Percentiles rank a stretch among this genome's conserved stretches.
phyloP scores from a whole-genome alignment of 805 yeast species.

The Zygosaccharomyces siamensis region DNA sequence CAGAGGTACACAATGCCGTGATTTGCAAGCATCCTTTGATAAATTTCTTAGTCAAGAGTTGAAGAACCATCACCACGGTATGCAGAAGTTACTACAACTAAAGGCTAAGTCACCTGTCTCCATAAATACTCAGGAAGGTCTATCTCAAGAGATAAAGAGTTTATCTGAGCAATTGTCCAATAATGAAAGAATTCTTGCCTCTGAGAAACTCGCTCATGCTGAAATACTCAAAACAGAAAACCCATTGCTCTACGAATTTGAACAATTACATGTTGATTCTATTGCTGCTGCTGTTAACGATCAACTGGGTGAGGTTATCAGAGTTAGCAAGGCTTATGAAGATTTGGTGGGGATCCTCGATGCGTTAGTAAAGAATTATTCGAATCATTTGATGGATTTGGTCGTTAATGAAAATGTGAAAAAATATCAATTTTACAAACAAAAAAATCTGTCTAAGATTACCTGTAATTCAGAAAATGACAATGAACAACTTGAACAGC shows the following conservation, averaged over 20 bases:
- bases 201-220: constrained; percentile 16
- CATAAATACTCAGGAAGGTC: constrained; percentile 2
- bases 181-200: constrained; percentile 23
- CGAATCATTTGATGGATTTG: constrained; percentile 79
- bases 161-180: constrained; percentile 12
- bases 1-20: constrained; percentile 21
- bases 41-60: constrained; percentile 43
- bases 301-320: constrained; percentile 18
- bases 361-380: constrained; percentile 53
- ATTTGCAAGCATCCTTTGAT: constrained; percentile 27
- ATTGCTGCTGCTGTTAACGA: constrained; percentile 13
- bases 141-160: constrained; percentile 10
- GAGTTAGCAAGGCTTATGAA: constrained; percentile 21
- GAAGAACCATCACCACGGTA: constrained; percentile 50
- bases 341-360: constrained; percentile 38
- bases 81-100: constrained; percentile 34
- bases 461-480: constrained; percentile 23
- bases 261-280: constrained; percentile 14
- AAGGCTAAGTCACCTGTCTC: constrained; percentile 13
- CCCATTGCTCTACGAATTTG: constrained; percentile 25
- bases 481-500: constrained; percentile 22
- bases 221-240: constrained; percentile 18
- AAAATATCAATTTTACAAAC: constrained; percentile 39
- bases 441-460: constrained; percentile 18
- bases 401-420: constrained; percentile 75